phyloP scores from a whole-genome alignment of 1,284 basidiomycete species.

The Porogramme epimiltina region DNA sequence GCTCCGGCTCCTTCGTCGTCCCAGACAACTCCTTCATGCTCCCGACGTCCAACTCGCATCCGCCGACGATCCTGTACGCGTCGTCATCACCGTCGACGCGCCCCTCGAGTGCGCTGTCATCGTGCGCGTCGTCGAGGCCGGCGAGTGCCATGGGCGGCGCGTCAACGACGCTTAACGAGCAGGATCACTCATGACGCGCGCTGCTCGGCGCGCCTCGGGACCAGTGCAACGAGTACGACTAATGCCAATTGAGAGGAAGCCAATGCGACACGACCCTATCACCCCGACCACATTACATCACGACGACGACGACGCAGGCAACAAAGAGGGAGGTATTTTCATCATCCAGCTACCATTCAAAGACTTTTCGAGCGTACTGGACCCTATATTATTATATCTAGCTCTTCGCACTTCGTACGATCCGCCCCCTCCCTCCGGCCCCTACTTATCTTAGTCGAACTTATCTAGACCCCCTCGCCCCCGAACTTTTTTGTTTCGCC shows the following conservation, averaged over 20 bases:
- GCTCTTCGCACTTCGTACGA: background rate
- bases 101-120: constrained; percentile 28
- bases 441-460: constrained; percentile 9
- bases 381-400: constrained; percentile 24
- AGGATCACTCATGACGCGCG: constrained; percentile 20
- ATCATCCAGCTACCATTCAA: constrained; percentile 14
- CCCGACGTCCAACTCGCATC: constrained; percentile 12
- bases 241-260: constrained; percentile 4
- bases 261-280: constrained; percentile 2
- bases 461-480: background rate
- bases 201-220: constrained; percentile 7
- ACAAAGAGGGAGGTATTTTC: constrained; percentile 10
- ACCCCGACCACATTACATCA: background rate
- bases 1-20: constrained; percentile 19
- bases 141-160: constrained; percentile 27
- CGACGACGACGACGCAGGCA: constrained; percentile 1
- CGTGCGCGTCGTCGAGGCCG: constrained; percentile 24
- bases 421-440: background rate
- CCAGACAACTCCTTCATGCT: constrained; percentile 11
- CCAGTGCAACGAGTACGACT: constrained; percentile 11
- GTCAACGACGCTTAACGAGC: constrained; percentile 16
- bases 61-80: constrained; percentile 16
- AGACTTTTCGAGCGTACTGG: constrained; percentile 24
- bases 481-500: background rate
- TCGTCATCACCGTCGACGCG: constrained; percentile 25